Percentiles rank a stretch among this genome's conserved stretches.
Conservation (phyloP, 106 monocot genomes). For the Allium sativum region DNA sequence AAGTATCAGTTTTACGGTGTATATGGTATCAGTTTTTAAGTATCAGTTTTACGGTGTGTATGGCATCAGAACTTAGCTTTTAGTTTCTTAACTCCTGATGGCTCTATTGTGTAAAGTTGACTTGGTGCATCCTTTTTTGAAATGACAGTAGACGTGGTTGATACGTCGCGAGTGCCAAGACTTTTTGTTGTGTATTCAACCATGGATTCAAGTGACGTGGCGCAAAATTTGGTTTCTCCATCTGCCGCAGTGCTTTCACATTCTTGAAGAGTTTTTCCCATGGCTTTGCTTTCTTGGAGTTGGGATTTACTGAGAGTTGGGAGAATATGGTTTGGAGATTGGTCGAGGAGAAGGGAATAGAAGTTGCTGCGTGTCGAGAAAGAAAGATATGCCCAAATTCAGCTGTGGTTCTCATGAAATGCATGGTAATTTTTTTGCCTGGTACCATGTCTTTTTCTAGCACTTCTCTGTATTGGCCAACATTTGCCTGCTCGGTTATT, state of each 20-base stretch:
- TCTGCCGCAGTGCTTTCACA: conserved; percentile 25
- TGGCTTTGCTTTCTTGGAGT: conserved; percentile 14
- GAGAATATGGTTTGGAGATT: conserved; percentile 26
- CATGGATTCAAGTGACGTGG: conserved; percentile 75
- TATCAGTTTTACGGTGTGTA: too few species aligned
- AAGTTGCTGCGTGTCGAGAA: conserved; percentile 18
- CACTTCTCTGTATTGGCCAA: background rate
- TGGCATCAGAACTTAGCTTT: too few species aligned
- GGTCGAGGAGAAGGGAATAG: conserved; percentile 39
- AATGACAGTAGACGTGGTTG: conserved; percentile 23
- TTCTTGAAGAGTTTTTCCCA: conserved; percentile 16
- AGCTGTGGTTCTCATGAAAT: conserved; percentile 16
- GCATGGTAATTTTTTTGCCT: conserved; percentile 20
- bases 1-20: too few species aligned
- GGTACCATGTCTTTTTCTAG: conserved; percentile 5
- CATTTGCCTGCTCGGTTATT: too few species aligned
- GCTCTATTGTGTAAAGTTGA: conserved; percentile 21
- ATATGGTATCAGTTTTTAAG: too few species aligned
- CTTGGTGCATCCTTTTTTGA: conserved; percentile 2
- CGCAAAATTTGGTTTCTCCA: conserved; percentile 35
- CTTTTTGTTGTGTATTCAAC: conserved; percentile 32
- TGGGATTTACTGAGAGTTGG: conserved; percentile 16
- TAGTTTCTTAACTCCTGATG: conserved; percentile 2
- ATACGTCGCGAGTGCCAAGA: conserved; percentile 25
- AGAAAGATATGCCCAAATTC: conserved; percentile 19